Percentiles rank a stretch among this genome's conserved stretches.
Conservation (phyloP, 805 yeast species). For the Starmera pachycereana region DNA sequence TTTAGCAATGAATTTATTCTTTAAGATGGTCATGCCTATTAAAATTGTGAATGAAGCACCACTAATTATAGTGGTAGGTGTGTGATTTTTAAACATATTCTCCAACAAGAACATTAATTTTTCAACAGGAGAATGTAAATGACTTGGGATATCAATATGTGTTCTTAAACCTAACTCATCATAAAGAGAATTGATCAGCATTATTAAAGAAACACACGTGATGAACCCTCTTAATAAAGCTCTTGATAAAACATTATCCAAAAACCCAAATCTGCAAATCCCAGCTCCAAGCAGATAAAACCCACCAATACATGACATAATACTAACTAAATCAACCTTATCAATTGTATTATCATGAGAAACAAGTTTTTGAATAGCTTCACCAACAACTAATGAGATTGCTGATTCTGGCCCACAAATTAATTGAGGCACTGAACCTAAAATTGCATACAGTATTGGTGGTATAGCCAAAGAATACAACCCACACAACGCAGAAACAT, state of each 20-base stretch:
- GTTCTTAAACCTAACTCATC: conserved; percentile 60
- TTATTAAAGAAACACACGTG: conserved; percentile 75
- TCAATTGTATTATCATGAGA: conserved; percentile 31
- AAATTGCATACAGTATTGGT: conserved; percentile 63
- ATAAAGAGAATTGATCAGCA: conserved; percentile 68
- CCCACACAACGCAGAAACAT: conserved; percentile 74
- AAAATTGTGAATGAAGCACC: conserved; percentile 36
- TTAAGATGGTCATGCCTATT: conserved; percentile 33
- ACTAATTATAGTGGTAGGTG: conserved; percentile 55
- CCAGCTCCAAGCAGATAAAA: conserved; percentile 64
- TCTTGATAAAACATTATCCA: conserved; percentile 71
- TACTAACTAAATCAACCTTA: conserved; percentile 49
- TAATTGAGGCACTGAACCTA: conserved; percentile 84
- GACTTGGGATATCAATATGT: conserved; percentile 35
- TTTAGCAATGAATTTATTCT: conserved; percentile 19
- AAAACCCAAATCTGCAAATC: conserved; percentile 72
- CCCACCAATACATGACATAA: conserved; percentile 70
- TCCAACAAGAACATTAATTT: conserved; percentile 49
- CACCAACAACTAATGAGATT: conserved; percentile 74
- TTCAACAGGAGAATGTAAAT: conserved; percentile 61
- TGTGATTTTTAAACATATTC: conserved; percentile 39
- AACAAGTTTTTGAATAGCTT: conserved; percentile 50
- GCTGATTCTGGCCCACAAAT: conserved; percentile 92
- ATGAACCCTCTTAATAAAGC: conserved; percentile 75
- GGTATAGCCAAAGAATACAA: conserved; percentile 67